These are phyloP conservation scores for Claviceps cyperi DNA, from an alignment of 2,329 filamentous ascomycete species.

Conservation along the genomic window DNA sequence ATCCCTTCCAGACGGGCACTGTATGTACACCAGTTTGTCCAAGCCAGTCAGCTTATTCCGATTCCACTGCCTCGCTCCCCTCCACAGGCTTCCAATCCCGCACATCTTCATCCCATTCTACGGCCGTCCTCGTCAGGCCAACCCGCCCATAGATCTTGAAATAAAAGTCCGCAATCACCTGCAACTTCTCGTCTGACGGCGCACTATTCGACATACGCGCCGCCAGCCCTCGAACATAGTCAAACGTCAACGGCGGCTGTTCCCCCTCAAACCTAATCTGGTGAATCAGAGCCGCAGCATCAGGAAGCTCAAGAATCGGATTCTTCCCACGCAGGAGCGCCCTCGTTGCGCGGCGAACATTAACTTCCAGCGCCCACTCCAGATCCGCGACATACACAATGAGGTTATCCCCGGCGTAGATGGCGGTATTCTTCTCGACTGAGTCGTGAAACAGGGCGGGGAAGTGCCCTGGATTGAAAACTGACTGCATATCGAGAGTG, in stretches of 20 bases:
- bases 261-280: slow-evolving; percentile 1
- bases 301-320: slow-evolving; percentile 6
- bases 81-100: background rate
- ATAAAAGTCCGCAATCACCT: slow-evolving; percentile 7
- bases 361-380: slow-evolving; percentile 14
- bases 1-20: too few species aligned
- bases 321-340: too few species aligned
- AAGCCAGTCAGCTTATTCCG: too few species aligned
- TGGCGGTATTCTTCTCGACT: slow-evolving; percentile 10
- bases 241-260: slow-evolving; percentile 6
- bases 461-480: too few species aligned
- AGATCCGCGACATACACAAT: slow-evolving; percentile 12
- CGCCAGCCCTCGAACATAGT: slow-evolving; percentile 8
- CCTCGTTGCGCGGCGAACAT: slow-evolving; percentile 9
- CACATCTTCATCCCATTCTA: slow-evolving; percentile 2
- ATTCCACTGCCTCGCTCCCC: too few species aligned
- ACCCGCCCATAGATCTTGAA: slow-evolving; percentile 5
- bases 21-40: too few species aligned
- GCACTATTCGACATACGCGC: slow-evolving; percentile 7
- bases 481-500: slow-evolving; percentile 3
- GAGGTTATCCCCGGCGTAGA: slow-evolving; percentile 12
- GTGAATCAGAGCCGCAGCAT: slow-evolving; percentile 9
- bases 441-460: slow-evolving; percentile 12
- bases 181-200: slow-evolving; percentile 5
- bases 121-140: slow-evolving; percentile 3